Conservation (phyloP, 768 basidiomycete genomes). For the Rhizopogon rudus region DNA sequence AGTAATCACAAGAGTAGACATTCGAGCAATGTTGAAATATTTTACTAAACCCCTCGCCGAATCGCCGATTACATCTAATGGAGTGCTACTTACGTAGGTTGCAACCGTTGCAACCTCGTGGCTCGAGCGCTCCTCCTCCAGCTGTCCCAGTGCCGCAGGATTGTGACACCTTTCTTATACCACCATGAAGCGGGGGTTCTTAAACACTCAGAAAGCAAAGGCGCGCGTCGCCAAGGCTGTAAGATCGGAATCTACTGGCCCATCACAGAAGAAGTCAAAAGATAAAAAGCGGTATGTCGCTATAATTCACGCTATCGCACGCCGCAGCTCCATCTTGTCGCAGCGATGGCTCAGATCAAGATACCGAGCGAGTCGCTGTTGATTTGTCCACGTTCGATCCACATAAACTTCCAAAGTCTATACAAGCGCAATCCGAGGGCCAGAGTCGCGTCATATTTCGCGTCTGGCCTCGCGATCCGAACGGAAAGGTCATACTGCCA, state of each 20-base stretch:
- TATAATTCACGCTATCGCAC: not conserved
- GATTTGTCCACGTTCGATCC: not conserved
- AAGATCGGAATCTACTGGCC: not conserved
- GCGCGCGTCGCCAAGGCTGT: conserved; percentile 4
- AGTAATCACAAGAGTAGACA: too few species aligned
- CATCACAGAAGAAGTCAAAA: not conserved
- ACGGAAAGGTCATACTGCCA: conserved; percentile 7
- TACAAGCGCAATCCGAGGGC: not conserved
- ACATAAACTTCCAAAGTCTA: conserved; percentile 1
- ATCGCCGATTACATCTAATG: too few species aligned
- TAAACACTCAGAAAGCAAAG: conserved; percentile 10
- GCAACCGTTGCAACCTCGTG: too few species aligned
- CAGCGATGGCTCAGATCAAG: not conserved
- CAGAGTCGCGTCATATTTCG: conserved; percentile 17
- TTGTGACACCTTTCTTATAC: not conserved
- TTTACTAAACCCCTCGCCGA: too few species aligned
- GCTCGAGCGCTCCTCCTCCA: too few species aligned
- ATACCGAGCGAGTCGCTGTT: not conserved
- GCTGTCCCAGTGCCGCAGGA: too few species aligned
- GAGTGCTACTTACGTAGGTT: too few species aligned
- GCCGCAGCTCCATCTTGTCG: not conserved
- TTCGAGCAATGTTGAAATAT: too few species aligned
- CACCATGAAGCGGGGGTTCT: conserved; percentile 19
- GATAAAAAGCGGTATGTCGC: not conserved
- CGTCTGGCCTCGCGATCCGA: conserved; percentile 19